A percentile compares a stretch with the other conserved stretches of the same genome.
Conservation (phyloP, 345 rosid species). For the Brassica napus region Da-Ae NC_063450.1:18333501-18334000, state of each 20-base stretch:
- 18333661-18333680: background rate
- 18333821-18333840: conserved; percentile 16
- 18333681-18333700: background rate
- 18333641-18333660: background rate
- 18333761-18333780: conserved; percentile 34
- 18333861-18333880: conserved; percentile 17
- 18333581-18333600: background rate
- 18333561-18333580: background rate
- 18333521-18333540: background rate
- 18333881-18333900: background rate
- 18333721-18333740: background rate
- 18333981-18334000: conserved; percentile 36
- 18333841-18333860: conserved; percentile 24
- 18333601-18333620: background rate
- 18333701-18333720: conserved; percentile 6
- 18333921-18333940: conserved; percentile 25
- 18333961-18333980: conserved; percentile 22
- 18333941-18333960: conserved; percentile 23
- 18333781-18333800: conserved; percentile 24
- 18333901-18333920: conserved; percentile 11
- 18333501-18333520: background rate
- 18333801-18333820: conserved; percentile 23
- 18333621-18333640: background rate
- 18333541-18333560: background rate
- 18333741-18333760: background rate